These are phyloP conservation scores for Aspergillus sp. DNA, from an alignment of 2,329 filamentous ascomycete genomes.

Conservation along the genomic window DNA sequence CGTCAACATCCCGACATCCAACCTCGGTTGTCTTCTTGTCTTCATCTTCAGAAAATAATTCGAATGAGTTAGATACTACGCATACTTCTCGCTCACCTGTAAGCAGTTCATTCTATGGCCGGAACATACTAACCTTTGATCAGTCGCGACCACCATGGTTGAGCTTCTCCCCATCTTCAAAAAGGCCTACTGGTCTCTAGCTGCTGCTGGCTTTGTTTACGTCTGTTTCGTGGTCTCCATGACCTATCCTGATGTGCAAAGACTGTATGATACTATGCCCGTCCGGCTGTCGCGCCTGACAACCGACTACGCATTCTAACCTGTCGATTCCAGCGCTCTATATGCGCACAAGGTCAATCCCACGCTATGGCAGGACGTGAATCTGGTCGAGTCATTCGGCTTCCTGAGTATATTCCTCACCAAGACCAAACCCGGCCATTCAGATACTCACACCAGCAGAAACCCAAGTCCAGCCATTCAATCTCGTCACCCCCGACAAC, in stretches of 20 bases:
- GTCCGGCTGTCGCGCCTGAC: neutral
- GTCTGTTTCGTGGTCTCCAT: slow-evolving; percentile 63
- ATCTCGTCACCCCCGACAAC: slow-evolving; percentile 69
- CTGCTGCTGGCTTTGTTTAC: slow-evolving; percentile 64
- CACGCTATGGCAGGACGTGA: slow-evolving; percentile 68
- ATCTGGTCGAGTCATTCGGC: slow-evolving; percentile 77
- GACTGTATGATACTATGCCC: slow-evolving; percentile 65
- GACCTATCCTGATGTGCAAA: slow-evolving; percentile 70
- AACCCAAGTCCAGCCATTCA: slow-evolving; percentile 87
- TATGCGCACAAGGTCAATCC: slow-evolving; percentile 82
- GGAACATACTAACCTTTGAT: neutral
- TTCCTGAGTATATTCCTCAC: slow-evolving; percentile 66
- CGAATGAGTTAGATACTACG: too few species aligned
- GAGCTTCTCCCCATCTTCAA: slow-evolving; percentile 47
- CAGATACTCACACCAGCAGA: slow-evolving; percentile 47
- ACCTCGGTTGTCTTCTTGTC: too few species aligned
- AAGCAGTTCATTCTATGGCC: neutral
- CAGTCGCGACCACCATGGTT: slow-evolving; percentile 28
- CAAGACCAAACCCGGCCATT: slow-evolving; percentile 7
- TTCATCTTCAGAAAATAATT: too few species aligned
- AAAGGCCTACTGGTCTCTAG: slow-evolving; percentile 57
- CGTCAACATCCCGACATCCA: too few species aligned
- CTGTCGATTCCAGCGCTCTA: slow-evolving; percentile 59
- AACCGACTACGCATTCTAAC: too few species aligned
- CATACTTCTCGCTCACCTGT: too few species aligned